Evolutionary conservation across 768 basidiomycete species (phyloP).

Genomic region (Suillus plorans): DNA sequence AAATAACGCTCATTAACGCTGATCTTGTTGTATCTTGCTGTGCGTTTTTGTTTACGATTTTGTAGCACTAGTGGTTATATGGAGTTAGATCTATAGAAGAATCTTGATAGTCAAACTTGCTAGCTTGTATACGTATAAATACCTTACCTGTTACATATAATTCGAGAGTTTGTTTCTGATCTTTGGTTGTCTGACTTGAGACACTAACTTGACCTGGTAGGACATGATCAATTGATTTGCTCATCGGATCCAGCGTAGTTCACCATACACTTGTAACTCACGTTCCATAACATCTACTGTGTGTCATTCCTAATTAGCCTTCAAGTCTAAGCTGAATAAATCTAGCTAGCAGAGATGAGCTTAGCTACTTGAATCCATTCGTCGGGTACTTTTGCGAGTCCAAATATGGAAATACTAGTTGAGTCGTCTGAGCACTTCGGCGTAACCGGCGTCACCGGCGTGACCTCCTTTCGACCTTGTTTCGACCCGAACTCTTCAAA

Average conservation of each 20-base stretch:
- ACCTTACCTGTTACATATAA: not conserved
- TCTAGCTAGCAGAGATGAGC: too few relatives aligned
- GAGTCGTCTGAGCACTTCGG: too few relatives aligned
- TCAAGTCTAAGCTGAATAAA: too few relatives aligned
- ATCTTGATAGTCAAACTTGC: not conserved
- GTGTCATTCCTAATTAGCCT: too few relatives aligned
- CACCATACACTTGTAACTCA: too few relatives aligned
- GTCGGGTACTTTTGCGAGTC: not conserved
- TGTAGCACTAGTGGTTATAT: slow-evolving; percentile 8
- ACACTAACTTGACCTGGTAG: not conserved
- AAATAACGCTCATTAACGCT: slow-evolving; percentile 2
- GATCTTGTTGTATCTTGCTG: not conserved
- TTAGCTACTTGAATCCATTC: too few relatives aligned
- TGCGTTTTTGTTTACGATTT: not conserved
- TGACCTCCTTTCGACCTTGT: too few relatives aligned
- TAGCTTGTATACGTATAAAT: not conserved
- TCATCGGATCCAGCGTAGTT: too few relatives aligned
- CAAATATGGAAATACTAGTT: not conserved
- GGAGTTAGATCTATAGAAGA: not conserved
- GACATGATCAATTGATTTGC: not conserved
- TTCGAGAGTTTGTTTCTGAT: not conserved
- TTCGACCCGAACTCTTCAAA: not conserved
- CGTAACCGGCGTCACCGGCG: not conserved
- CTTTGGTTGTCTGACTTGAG: not conserved
- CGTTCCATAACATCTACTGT: too few relatives aligned